phyloP scores from a whole-genome alignment of 371 early-diverging fungal species.

The Chytridium lagenaria region DNA sequence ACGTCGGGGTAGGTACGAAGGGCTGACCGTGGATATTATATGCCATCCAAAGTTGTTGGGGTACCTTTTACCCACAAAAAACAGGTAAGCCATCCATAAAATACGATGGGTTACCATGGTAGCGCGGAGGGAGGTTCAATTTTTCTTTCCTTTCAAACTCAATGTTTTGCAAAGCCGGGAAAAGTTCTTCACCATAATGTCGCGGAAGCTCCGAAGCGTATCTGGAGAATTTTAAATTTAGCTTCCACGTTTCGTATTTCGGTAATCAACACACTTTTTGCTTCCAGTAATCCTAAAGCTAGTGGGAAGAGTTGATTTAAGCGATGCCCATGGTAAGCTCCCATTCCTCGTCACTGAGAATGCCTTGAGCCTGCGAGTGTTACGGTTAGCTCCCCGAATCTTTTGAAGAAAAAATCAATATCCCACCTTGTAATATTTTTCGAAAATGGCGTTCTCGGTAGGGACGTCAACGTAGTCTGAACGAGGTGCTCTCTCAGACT shows the following conservation, averaged over 20 bases:
- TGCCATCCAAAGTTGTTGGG: constrained; percentile 92
- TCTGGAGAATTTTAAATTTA: constrained; percentile 37
- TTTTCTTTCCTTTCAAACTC: constrained; percentile 71
- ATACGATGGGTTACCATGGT: constrained; percentile 62
- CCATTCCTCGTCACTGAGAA: constrained; percentile 86
- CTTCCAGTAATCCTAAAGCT: constrained; percentile 94
- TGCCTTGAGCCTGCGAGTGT: constrained; percentile 60
- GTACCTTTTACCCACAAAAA: constrained; percentile 64
- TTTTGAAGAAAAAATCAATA: not conserved
- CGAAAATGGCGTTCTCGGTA: constrained; percentile 71
- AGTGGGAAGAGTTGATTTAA: constrained; percentile 70
- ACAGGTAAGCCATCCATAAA: not conserved
- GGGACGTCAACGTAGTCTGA: constrained; percentile 47
- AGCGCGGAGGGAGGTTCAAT: constrained; percentile 79
- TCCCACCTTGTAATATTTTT: constrained; percentile 77
- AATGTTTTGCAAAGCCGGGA: constrained; percentile 49
- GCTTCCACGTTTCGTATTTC: constrained; percentile 20
- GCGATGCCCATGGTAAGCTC: constrained; percentile 52
- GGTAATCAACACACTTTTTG: constrained; percentile 61
- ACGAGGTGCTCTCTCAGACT: not conserved
- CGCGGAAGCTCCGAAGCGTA: constrained; percentile 48
- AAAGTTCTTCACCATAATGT: constrained; percentile 50
- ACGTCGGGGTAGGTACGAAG: constrained; percentile 77
- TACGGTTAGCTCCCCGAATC: not conserved
- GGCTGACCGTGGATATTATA: constrained; percentile 72